Percentiles rank a stretch among this genome's conserved stretches.
phyloP scores from a whole-genome alignment of 495 filamentous ascomycete species.

The Apiosordaria backusii region DNA sequence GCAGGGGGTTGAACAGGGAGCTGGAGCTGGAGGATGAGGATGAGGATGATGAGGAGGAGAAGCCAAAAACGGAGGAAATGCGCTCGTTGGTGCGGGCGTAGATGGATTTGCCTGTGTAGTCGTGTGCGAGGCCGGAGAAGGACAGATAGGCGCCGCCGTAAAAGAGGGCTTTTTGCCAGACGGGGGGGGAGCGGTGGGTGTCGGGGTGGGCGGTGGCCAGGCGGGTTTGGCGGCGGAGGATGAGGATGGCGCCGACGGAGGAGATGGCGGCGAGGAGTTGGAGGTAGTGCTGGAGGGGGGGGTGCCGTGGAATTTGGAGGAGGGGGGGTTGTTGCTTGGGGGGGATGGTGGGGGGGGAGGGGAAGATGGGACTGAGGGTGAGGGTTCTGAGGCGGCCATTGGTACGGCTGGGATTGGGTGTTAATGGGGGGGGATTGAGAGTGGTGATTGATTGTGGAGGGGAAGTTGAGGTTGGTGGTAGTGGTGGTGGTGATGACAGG shows the following conservation, averaged over 20 bases:
- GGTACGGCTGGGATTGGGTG: neutral
- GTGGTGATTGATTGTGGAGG: too few species aligned
- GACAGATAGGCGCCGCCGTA: conserved; percentile 55
- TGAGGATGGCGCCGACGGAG: neutral
- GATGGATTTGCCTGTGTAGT: conserved; percentile 56
- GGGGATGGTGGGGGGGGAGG: neutral
- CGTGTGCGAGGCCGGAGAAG: conserved; percentile 59
- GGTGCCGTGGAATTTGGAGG: neutral
- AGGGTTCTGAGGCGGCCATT: neutral
- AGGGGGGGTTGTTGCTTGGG: neutral
- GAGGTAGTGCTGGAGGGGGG: neutral
- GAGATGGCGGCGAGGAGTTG: neutral
- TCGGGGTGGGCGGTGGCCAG: neutral
- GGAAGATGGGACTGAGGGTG: too few species aligned
- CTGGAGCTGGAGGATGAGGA: neutral
- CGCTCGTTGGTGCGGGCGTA: conserved; percentile 27
- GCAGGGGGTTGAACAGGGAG: conserved; percentile 27
- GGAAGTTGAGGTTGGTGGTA: neutral
- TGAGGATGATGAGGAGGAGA: neutral
- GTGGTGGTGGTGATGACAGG: neutral
- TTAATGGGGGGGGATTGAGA: too few species aligned
- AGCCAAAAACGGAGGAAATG: conserved; percentile 16
- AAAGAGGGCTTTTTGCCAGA: conserved; percentile 55
- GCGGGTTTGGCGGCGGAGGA: neutral
- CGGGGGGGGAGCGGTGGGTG: neutral